Evolutionary conservation across 2,329 filamentous ascomycete species (phyloP), one percentile per base, ranked within the genome.

Genomic region (Cladosporium sp.): DNA sequence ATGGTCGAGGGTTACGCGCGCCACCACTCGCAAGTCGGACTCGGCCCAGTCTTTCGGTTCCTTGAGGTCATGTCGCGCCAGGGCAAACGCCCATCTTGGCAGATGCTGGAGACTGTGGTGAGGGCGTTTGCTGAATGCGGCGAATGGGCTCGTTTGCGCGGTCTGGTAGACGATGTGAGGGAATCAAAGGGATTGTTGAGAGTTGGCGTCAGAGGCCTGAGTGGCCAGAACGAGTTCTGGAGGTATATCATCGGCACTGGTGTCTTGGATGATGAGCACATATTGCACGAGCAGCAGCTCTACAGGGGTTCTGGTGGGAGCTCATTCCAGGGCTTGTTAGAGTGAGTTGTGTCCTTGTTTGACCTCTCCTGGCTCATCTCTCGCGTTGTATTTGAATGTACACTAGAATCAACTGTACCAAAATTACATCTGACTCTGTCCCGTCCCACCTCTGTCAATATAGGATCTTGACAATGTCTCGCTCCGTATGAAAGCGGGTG

Each of bases 1-100:
- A 74, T 86, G 56, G 78, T 90, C 57, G 80, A 82, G 63, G 85
- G 84, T 1, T 88, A 85, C 65, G 80, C 84, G 7, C 59, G 68
- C 10, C 53, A 63, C 40, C 64, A 67, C 44, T 53, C 54, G 37
- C 68, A 72, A 9, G 78, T 79, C 43, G 75, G 84, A 54, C 69
- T 76, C 0, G 66, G 66, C 33, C 72, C 68, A 42, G 71, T 73
- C 67, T 70, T 76, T 62, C 61, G 61, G 5, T 70, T 75, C 42
- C 62, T 77, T 31, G 61, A 59, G 9, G 63, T 63, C 31, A 72
- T 74, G 68, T 61, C 64, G 1, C 63, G 58, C 31, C 63, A 70
- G 11, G 70, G 73, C 8, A 70, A 70, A 55, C 60, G 67, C 10
- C 73, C 74, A 1, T 66, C 70, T 4, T 78, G 72, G 71, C 46